Percentiles rank a stretch among this genome's conserved stretches.
Evolutionary conservation across 1,139 yeast genomes (phyloP).

Genomic region (Eremothecium gossypii): DNA sequence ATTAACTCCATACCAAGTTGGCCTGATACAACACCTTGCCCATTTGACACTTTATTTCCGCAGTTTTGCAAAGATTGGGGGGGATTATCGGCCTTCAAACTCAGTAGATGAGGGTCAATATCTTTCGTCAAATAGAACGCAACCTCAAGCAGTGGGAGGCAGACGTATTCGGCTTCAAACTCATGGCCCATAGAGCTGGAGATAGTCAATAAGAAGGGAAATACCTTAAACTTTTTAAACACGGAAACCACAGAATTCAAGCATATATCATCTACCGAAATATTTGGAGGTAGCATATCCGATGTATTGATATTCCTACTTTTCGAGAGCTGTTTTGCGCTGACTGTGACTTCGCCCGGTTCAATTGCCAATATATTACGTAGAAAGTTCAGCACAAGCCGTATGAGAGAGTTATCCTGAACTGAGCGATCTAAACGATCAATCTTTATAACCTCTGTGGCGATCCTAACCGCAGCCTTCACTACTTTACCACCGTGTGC

Average conservation of each 20-base stretch:
- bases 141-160: slow-evolving; percentile 59
- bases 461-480: slow-evolving; percentile 61
- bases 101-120: slow-evolving; percentile 31
- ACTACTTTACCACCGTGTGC: slow-evolving; percentile 54
- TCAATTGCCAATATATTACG: slow-evolving; percentile 71
- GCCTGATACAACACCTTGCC: background rate
- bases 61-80: background rate
- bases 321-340: slow-evolving; percentile 32
- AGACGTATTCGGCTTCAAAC: slow-evolving; percentile 53
- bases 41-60: background rate
- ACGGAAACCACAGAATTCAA: slow-evolving; percentile 47
- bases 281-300: slow-evolving; percentile 46
- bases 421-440: slow-evolving; percentile 50
- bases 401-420: slow-evolving; percentile 64
- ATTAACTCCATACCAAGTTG: slow-evolving; percentile 35
- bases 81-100: slow-evolving; percentile 1
- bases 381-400: slow-evolving; percentile 62
- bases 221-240: slow-evolving; percentile 59
- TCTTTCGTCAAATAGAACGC: slow-evolving; percentile 56
- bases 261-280: slow-evolving; percentile 59
- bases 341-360: slow-evolving; percentile 48
- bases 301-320: slow-evolving; percentile 28
- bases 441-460: slow-evolving; percentile 52
- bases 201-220: slow-evolving; percentile 60
- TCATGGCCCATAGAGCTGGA: slow-evolving; percentile 56